Evolutionary conservation across 441 rosid genomes (phyloP).

Genomic region (Iberis amara): DNA sequence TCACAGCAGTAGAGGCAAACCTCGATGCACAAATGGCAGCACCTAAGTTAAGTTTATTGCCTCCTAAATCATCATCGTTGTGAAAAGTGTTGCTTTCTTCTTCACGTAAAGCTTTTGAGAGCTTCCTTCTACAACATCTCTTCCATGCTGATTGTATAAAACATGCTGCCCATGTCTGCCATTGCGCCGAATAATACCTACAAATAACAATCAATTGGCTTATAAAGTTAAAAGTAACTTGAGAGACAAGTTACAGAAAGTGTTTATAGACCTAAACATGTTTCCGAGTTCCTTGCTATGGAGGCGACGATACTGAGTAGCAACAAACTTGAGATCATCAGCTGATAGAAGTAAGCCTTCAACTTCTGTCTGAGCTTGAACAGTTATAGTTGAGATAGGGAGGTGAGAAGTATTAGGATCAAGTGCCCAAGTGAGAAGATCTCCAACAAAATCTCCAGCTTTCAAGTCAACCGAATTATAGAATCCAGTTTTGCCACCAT

Average conservation of each 20-base stretch:
- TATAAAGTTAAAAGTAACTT: constrained; percentile 5
- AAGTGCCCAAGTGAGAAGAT: constrained; percentile 35
- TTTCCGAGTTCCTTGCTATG: constrained; percentile 35
- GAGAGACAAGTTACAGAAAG: constrained; percentile 11
- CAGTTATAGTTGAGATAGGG: constrained; percentile 40
- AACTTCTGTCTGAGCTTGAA: constrained; percentile 45
- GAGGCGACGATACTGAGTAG: constrained; percentile 29
- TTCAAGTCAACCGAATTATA: constrained; percentile 10
- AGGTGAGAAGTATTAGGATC: constrained; percentile 26
- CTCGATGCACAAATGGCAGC: constrained; percentile 60
- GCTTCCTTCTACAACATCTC: constrained; percentile 42
- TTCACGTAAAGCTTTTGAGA: constrained; percentile 34
- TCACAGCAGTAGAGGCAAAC: constrained; percentile 57
- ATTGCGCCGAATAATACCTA: constrained; percentile 47
- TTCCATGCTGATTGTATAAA: constrained; percentile 62
- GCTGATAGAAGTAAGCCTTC: constrained; percentile 53
- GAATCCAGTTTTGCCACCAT: constrained; percentile 34
- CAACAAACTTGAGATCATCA: constrained; percentile 44
- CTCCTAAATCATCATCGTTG: constrained; percentile 27
- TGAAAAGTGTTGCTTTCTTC: constrained; percentile 47
- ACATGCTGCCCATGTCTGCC: constrained; percentile 60
- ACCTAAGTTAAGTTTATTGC: constrained; percentile 41
- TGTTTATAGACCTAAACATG: constrained; percentile 20
- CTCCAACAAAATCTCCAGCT: constrained; percentile 34
- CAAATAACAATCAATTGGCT: not conserved